Evolutionary conservation across 306 rosid species (phyloP).

Genomic region (Echinosophora koreensis): DNA sequence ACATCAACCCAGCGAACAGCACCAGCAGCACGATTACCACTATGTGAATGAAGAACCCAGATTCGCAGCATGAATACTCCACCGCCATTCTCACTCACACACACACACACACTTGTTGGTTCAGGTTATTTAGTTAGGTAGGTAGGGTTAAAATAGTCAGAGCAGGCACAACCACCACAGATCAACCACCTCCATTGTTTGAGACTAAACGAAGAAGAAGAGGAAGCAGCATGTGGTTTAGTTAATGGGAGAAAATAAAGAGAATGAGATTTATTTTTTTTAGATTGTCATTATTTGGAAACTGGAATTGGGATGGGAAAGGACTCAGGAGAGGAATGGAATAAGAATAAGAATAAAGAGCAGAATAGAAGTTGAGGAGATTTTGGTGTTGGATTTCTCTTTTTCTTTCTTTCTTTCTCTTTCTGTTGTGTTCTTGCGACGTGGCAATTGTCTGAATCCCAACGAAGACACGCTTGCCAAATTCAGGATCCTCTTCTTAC

Average conservation of each 20-base stretch:
- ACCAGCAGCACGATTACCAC: conserved; percentile 40
- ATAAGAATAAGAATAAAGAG: no score
- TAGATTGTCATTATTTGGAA: no score
- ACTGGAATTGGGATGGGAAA: background rate
- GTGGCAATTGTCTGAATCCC: background rate
- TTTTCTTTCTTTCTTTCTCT: no score
- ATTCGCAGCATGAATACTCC: conserved; percentile 52
- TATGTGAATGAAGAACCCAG: conserved; percentile 50
- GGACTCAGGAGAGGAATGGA: no score
- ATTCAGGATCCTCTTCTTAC: background rate
- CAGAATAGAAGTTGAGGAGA: no score
- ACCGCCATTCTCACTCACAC: conserved; percentile 46
- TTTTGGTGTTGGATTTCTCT: no score
- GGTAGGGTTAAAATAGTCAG: background rate
- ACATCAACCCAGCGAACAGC: conserved; percentile 57
- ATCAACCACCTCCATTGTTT: conserved; percentile 34
- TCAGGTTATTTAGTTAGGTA: background rate
- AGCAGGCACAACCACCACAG: conserved; percentile 44
- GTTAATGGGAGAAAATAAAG: no score
- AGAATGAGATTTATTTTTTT: no score
- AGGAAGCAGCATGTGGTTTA: background rate
- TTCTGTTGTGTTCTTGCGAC: background rate
- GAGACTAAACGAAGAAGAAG: background rate
- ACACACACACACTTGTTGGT: background rate
- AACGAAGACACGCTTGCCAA: background rate